A percentile compares a stretch with the other conserved stretches of the same genome.
These are phyloP conservation scores for Gentiana straminea DNA, from an alignment of 257 asterid species.

Conservation along the genomic window DNA sequence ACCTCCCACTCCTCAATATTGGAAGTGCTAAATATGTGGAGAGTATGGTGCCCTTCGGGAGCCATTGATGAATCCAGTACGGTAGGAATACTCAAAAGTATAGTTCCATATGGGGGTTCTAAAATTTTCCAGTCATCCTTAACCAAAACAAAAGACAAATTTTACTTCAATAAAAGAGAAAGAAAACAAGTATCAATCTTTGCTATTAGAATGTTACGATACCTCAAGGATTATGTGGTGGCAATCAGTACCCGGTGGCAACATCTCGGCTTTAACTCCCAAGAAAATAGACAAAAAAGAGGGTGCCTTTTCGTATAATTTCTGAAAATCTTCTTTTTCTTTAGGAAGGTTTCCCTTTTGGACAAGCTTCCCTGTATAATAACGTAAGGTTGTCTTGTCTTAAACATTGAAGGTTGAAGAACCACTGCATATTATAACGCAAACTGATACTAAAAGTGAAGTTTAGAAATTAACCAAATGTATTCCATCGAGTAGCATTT, in stretches of 20 bases:
- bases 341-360: slow-evolving; percentile 54
- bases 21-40: slow-evolving; percentile 84
- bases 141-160: slow-evolving; percentile 1
- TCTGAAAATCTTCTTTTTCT: slow-evolving; percentile 84
- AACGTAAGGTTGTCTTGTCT: slow-evolving; percentile 4
- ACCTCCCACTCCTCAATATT: slow-evolving; percentile 98
- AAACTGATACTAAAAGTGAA: slow-evolving; percentile 7
- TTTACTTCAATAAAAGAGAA: slow-evolving; percentile 10
- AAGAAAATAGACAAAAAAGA: slow-evolving; percentile 89
- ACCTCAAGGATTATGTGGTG: slow-evolving; percentile 95
- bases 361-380: slow-evolving; percentile 17
- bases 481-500: slow-evolving; percentile 99
- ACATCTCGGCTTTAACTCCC: slow-evolving; percentile 83
- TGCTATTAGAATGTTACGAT: slow-evolving; percentile 9
- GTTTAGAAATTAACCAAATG: slow-evolving; percentile 57
- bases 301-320: slow-evolving; percentile 86
- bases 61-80: slow-evolving; percentile 84
- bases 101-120: slow-evolving; percentile 81
- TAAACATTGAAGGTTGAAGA: not conserved
- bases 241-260: slow-evolving; percentile 84
- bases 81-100: slow-evolving; percentile 95
- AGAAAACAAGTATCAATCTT: slow-evolving; percentile 1
- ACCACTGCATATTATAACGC: not conserved
- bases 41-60: slow-evolving; percentile 90
- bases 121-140: slow-evolving; percentile 78